Evolutionary conservation across 441 rosid species (phyloP).

Genomic region (Pelargonium citronellum): DNA sequence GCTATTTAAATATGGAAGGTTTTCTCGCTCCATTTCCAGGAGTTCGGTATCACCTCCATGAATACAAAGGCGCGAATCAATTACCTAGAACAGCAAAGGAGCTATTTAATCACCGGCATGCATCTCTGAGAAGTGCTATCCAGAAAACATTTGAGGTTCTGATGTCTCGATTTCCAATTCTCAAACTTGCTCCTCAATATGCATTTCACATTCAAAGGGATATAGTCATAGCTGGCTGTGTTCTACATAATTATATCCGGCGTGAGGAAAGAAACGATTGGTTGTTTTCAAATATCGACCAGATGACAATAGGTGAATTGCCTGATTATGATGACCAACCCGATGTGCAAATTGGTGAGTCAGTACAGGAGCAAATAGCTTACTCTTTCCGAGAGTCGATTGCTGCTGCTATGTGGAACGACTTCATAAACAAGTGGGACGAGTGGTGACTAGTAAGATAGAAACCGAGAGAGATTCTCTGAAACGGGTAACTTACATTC

Average conservation of each 20-base stretch:
- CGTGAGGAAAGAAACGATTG: constrained; percentile 65
- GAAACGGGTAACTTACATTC: too few relatives aligned
- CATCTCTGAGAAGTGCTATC: constrained; percentile 46
- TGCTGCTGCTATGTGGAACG: constrained; percentile 70
- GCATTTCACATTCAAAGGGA: constrained; percentile 79
- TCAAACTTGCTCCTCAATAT: constrained; percentile 70
- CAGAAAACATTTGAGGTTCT: constrained; percentile 48
- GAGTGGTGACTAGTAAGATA: constrained; percentile 43
- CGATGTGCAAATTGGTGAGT: constrained; percentile 48
- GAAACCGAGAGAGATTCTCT: too few relatives aligned
- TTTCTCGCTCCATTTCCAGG: constrained; percentile 71
- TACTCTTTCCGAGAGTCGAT: constrained; percentile 50
- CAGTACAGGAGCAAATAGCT: constrained; percentile 45
- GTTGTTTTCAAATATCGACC: constrained; percentile 48
- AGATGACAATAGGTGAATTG: constrained; percentile 34
- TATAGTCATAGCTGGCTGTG: constrained; percentile 72
- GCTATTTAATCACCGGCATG: constrained; percentile 73
- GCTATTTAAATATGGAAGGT: constrained; percentile 55
- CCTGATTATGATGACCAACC: constrained; percentile 46
- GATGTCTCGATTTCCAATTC: constrained; percentile 69
- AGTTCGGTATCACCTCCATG: constrained; percentile 46
- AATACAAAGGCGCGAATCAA: constrained; percentile 60
- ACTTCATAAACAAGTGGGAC: constrained; percentile 68
- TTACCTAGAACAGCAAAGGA: constrained; percentile 61
- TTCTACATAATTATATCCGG: constrained; percentile 60